Evolutionary conservation across 1,284 basidiomycete species (phyloP).

Genomic region (Exobasidium rhododendri): DNA sequence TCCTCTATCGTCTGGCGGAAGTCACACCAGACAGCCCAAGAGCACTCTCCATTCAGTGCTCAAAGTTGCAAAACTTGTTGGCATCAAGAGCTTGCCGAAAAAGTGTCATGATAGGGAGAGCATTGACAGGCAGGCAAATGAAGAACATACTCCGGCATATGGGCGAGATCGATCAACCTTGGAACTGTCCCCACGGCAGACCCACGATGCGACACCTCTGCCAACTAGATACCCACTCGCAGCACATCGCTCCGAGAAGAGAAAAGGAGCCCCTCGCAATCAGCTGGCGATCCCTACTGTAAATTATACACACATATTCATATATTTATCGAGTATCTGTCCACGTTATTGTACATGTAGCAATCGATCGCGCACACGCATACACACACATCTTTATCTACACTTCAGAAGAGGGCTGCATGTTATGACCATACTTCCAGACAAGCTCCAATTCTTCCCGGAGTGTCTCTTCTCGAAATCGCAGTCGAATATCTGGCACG

Average conservation of each 20-base stretch:
- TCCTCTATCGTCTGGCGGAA: constrained; percentile 79
- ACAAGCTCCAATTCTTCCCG: constrained; percentile 66
- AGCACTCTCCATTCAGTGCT: constrained; percentile 74
- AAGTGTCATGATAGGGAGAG: constrained; percentile 92
- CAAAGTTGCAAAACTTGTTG: constrained; percentile 93
- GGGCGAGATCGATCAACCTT: constrained; percentile 93
- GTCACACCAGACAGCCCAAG: constrained; percentile 61
- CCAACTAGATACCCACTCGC: background rate
- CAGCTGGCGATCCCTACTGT: too few relatives aligned
- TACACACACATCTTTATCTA: too few relatives aligned
- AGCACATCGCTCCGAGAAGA: too few relatives aligned
- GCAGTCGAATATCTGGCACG: constrained; percentile 83
- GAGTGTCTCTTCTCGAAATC: constrained; percentile 84
- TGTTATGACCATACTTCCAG: constrained; percentile 23
- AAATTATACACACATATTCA: too few relatives aligned
- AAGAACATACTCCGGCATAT: constrained; percentile 76
- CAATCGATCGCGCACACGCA: too few relatives aligned
- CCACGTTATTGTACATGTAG: too few relatives aligned
- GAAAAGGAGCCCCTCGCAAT: too few relatives aligned
- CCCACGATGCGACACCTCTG: constrained; percentile 76
- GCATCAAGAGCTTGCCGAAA: constrained; percentile 91
- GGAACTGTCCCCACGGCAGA: constrained; percentile 92
- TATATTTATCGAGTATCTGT: too few relatives aligned
- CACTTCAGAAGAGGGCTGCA: too few relatives aligned
- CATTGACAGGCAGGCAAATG: constrained; percentile 77